Evolutionary conservation across 768 basidiomycete genomes (phyloP), one percentile per base, ranked within the genome.

Genomic region (Suillus paluster): DNA sequence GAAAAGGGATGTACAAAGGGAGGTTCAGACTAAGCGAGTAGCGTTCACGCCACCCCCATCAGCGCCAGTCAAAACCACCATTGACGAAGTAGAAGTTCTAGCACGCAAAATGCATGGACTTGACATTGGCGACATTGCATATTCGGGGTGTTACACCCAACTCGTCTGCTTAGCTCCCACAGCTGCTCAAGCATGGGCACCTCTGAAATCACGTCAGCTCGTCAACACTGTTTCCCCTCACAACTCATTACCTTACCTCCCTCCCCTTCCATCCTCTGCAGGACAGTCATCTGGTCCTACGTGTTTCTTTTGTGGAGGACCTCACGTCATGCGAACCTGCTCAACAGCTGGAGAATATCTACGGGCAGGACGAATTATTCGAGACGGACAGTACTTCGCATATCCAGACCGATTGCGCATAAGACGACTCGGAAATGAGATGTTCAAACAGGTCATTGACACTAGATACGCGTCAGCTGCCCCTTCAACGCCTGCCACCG

Each of bases 101-200:
- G 42, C 39, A 0, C 5, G 27, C 1, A 36, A 45, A 9, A 53
- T 66, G 27, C 59, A 63, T 4, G 5, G 12, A 0, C 38, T 66
- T 0, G 27, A 61, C 11, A 45, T 66, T 9, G 27, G 41, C 1
- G 39, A 63, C 15, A 5, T 10, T 0, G 21, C 50, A 0, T 66
- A 63, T n/a, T 34, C 50, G 1, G 50, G 33, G 1, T 57, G 55
- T 3, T 65, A 60, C 25, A 65, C 33, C 0, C 7, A 2, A 4
- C 58, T 65, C 0, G 7, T 34, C 1, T 58, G 54, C 25, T 21
- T 66, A 1, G 49, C 56, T 2, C 62, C 58, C 15, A 55, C 59
- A 7, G 49, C 41, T 1, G 56, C 55, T 7, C 41, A 63, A 34
- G 57, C 46, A 0, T 63, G 61, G 53, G 21, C 63, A 17, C 3